Evolutionary conservation across 2,329 filamentous ascomycete genomes (phyloP).

Genomic region (Claviceps pazoutovae): DNA sequence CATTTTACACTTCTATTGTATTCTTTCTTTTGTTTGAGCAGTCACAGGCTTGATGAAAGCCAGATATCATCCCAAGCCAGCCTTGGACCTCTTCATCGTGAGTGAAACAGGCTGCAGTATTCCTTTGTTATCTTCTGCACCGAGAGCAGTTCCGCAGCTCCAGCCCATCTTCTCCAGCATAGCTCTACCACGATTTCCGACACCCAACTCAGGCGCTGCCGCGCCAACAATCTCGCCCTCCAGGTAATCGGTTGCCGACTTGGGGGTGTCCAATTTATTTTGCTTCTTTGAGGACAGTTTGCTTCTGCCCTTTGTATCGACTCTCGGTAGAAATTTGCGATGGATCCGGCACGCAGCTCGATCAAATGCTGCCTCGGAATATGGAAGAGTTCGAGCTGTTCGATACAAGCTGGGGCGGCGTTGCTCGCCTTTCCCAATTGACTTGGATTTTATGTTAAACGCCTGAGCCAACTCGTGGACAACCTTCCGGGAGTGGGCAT

Average conservation of each 20-base stretch:
- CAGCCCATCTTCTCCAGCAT: slow-evolving; percentile 98
- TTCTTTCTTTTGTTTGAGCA: not conserved
- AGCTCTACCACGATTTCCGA: slow-evolving; percentile 67
- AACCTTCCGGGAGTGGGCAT: slow-evolving; percentile 58
- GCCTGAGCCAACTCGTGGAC: slow-evolving; percentile 67
- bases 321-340: slow-evolving; percentile 41
- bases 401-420: slow-evolving; percentile 69
- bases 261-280: slow-evolving; percentile 10
- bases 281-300: slow-evolving; percentile 20
- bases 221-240: slow-evolving; percentile 85
- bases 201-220: slow-evolving; percentile 68
- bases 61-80: slow-evolving; percentile 54
- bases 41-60: not conserved
- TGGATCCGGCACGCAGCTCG: slow-evolving; percentile 30
- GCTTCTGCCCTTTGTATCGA: slow-evolving; percentile 25
- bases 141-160: slow-evolving; percentile 73
- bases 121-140: slow-evolving; percentile 70
- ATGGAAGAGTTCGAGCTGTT: slow-evolving; percentile 50
- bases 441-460: slow-evolving; percentile 73
- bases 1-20: slow-evolving; percentile 29
- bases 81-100: slow-evolving; percentile 73
- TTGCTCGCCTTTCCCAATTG: slow-evolving; percentile 55
- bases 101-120: slow-evolving; percentile 77
- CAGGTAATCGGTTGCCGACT: slow-evolving; percentile 37
- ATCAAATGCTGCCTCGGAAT: slow-evolving; percentile 42